Base-by-base conservation (phyloP, 768 basidiomycete genomes). In the Pisolithus microcarpus region DNA sequence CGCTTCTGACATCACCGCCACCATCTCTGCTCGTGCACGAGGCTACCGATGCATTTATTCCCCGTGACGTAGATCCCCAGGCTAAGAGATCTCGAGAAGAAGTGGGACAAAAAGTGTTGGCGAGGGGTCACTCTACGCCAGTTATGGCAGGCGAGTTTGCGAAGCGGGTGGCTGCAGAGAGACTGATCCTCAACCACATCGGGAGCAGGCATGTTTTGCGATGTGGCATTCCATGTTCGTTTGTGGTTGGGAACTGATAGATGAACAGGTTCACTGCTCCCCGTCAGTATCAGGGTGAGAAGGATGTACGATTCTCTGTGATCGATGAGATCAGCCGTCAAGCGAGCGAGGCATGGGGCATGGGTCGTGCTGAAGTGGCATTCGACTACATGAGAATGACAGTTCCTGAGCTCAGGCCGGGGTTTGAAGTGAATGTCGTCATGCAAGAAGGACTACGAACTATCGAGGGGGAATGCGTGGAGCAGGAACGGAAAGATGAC, bases 21-120 rank as follows among this genome's bases (percentile, higher is more conserved):
- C 75, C 77, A 21, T 79, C 82, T 26, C 72, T 92, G n/a, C 74
- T 92, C 18, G 72, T 92, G n/a, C 91, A 93, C 64, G 91, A 93
- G 67, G 81, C 84, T 1, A 91, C 87, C 2, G 89, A 92, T 60
- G 81, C 84, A 0, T 76, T 75, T 56, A 79, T 93, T 36, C 82
- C 85, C 0, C 61, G 52, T 2, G 58, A 71, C 44, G 74, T 85
- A 49, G 82, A 83, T 62, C 67, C 71, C 8, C 71, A 67, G 31
- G 68, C 77, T 28, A 74, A 63, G 48, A 72, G 75, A 48, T 70
- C 70, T 24, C 68, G 64, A 2, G 68, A 69, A 45, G 71, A 66
- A 49, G 69, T 81, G 34, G 53, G 65, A 54, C 64, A 73, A 51
- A 84, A 77, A 52, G 76, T 80, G 0, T 67, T 81, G n/a, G 70